Conservation (phyloP, 768 basidiomycete genomes). For the Mrakia hoshinonis region DNA sequence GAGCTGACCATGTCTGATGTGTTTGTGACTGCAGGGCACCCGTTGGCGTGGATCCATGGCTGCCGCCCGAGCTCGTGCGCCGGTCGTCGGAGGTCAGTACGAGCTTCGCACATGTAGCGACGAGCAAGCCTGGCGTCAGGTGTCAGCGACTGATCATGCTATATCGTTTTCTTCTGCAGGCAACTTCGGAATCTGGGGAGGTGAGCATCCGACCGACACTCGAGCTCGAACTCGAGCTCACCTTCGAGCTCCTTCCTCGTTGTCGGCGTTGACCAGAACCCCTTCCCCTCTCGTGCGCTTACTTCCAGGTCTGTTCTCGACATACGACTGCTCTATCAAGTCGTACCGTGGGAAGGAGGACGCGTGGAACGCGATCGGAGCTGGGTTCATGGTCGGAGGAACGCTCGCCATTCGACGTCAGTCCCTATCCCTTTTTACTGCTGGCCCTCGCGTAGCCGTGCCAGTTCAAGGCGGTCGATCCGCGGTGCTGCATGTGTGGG, state of each 20-base stretch:
- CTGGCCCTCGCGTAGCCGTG: background rate
- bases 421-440: slow-evolving; percentile 40
- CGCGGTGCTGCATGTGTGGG: too few relatives aligned
- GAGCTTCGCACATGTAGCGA: slow-evolving; percentile 40
- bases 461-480: too few relatives aligned
- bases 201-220: slow-evolving; percentile 42
- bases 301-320: slow-evolving; percentile 62
- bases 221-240: background rate
- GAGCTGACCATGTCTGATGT: background rate
- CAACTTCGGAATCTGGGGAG: slow-evolving; percentile 51
- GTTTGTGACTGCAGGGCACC: slow-evolving; percentile 37
- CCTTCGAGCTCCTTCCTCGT: background rate
- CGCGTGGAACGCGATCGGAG: slow-evolving; percentile 97
- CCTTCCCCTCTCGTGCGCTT: background rate
- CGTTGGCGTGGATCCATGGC: slow-evolving; percentile 71
- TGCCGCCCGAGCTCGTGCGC: slow-evolving; percentile 94
- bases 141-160: background rate
- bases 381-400: slow-evolving; percentile 97
- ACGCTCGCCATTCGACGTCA: slow-evolving; percentile 85
- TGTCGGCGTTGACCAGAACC: background rate
- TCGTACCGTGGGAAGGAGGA: slow-evolving; percentile 95
- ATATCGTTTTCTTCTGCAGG: background rate
- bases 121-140: too few relatives aligned
- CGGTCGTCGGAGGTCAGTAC: slow-evolving; percentile 95
- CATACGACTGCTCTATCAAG: slow-evolving; percentile 97